Evolutionary conservation across 2,329 filamentous ascomycete genomes (phyloP).

Genomic region (Septoria petroselini): DNA sequence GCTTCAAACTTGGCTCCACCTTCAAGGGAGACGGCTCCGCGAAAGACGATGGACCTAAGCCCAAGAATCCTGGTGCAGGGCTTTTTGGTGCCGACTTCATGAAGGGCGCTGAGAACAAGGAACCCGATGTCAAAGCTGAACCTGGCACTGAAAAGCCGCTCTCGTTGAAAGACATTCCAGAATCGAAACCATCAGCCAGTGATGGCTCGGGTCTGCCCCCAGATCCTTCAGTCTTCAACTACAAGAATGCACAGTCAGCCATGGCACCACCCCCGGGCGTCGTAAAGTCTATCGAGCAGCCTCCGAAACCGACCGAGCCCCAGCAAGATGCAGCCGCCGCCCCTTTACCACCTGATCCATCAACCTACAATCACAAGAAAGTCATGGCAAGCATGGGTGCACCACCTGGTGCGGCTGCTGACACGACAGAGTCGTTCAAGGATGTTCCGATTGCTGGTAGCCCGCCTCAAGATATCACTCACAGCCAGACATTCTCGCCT

Average conservation of each 20-base stretch:
- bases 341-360: slow-evolving; percentile 46
- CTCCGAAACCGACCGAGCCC: slow-evolving; percentile 37
- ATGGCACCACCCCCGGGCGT: slow-evolving; percentile 45
- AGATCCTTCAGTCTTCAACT: slow-evolving; percentile 34
- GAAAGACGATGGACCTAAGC: slow-evolving; percentile 58
- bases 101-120: slow-evolving; percentile 37
- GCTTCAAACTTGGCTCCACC: slow-evolving; percentile 65
- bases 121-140: slow-evolving; percentile 39
- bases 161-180: slow-evolving; percentile 28
- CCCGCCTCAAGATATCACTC: slow-evolving; percentile 44
- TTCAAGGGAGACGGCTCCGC: slow-evolving; percentile 64
- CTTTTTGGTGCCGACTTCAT: slow-evolving; percentile 33
- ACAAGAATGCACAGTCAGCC: slow-evolving; percentile 40
- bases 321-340: slow-evolving; percentile 32
- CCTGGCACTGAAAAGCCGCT: slow-evolving; percentile 35
- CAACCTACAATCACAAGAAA: slow-evolving; percentile 26
- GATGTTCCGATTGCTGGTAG: slow-evolving; percentile 48
- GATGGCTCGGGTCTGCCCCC: slow-evolving; percentile 44
- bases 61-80: slow-evolving; percentile 34
- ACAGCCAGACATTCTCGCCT: slow-evolving; percentile 26
- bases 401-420: slow-evolving; percentile 40
- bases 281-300: slow-evolving; percentile 25
- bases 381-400: slow-evolving; percentile 43
- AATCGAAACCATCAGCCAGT: slow-evolving; percentile 35
- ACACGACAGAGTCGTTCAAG: slow-evolving; percentile 32